Percentiles rank a stretch among this genome's conserved stretches.
Evolutionary conservation across 1,139 yeast species (phyloP).

Genomic region (Nakaseomyces kungkrabaensis): DNA sequence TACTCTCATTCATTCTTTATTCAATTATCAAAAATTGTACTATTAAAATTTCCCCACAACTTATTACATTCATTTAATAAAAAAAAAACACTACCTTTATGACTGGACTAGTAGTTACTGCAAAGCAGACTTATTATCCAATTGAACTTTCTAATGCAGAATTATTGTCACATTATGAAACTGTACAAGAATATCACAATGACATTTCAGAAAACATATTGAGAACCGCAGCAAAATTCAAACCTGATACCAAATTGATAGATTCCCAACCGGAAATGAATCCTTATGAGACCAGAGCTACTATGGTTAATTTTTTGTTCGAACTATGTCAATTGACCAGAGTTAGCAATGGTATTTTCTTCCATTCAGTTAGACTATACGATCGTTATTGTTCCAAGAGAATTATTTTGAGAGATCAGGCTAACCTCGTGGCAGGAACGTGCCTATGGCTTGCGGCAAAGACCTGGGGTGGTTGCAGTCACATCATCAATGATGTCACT

Average conservation of each 20-base stretch:
- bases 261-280: slow-evolving; percentile 94
- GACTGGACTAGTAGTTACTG: slow-evolving; percentile 30
- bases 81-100: background rate
- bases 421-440: slow-evolving; percentile 86
- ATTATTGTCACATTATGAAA: slow-evolving; percentile 37
- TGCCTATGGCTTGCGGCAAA: slow-evolving; percentile 94
- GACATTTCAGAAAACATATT: slow-evolving; percentile 41
- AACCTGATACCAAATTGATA: slow-evolving; percentile 56
- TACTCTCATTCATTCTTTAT: background rate
- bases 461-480: slow-evolving; percentile 61
- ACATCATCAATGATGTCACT: slow-evolving; percentile 55
- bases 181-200: slow-evolving; percentile 42
- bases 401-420: slow-evolving; percentile 84
- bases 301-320: slow-evolving; percentile 47
- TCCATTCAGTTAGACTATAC: slow-evolving; percentile 54
- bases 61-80: background rate
- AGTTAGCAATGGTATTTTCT: slow-evolving; percentile 73
- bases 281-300: slow-evolving; percentile 59
- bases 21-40: background rate
- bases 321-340: slow-evolving; percentile 55
- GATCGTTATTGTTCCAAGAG: slow-evolving; percentile 89
- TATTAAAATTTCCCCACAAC: background rate
- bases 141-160: slow-evolving; percentile 42
- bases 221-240: slow-evolving; percentile 31
- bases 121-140: slow-evolving; percentile 39